These are phyloP conservation scores for Termitomyces sp. DNA, from an alignment of 768 basidiomycete species.

Conservation along the genomic window DNA sequence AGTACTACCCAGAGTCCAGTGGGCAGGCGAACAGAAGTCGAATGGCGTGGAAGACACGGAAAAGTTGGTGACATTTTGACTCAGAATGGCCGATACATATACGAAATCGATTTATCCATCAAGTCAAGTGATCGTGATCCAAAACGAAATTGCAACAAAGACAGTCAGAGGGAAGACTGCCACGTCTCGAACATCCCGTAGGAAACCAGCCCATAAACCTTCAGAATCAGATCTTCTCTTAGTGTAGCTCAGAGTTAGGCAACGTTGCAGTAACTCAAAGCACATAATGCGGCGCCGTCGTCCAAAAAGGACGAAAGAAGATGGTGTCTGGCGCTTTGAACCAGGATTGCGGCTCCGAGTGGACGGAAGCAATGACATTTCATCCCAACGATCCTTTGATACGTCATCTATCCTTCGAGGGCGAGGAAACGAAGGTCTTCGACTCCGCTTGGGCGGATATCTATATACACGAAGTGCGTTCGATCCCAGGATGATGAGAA, in stretches of 20 bases:
- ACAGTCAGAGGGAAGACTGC: constrained; percentile 37
- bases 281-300: constrained; percentile 5
- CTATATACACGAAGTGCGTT: constrained; percentile 16
- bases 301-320: constrained; percentile 4
- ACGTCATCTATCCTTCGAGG: neutral
- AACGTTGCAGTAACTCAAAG: neutral
- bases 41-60: neutral
- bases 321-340: neutral
- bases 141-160: constrained; percentile 35
- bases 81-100: neutral
- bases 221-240: neutral
- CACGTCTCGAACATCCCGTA: constrained; percentile 37
- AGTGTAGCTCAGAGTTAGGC: neutral
- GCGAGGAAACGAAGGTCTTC: constrained; percentile 7
- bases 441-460: constrained; percentile 2
- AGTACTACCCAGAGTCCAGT: neutral
- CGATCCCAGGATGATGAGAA: constrained; percentile 37
- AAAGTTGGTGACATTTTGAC: neutral
- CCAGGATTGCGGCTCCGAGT: neutral
- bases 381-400: neutral
- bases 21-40: neutral
- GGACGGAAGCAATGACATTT: constrained; percentile 13
- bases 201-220: constrained; percentile 23
- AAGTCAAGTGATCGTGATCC: constrained; percentile 21
- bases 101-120: neutral